Base-by-base conservation (phyloP, 2,329 filamentous ascomycete species). In the Trichoderma pleuroti region DNA sequence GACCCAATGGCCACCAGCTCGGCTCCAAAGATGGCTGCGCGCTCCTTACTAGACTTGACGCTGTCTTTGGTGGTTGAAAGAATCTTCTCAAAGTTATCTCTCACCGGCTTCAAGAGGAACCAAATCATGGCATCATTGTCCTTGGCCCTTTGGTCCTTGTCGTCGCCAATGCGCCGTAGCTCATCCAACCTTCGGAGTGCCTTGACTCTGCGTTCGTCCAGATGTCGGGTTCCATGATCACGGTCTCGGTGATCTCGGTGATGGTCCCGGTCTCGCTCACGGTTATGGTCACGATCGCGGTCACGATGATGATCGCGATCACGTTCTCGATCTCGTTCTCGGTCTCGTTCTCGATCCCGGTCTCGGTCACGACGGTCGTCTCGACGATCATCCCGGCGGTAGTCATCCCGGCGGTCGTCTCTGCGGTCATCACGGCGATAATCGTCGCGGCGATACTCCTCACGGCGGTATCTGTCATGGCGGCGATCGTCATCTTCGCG, bases 1-100 rank as follows among this genome's bases (percentile, higher is more conserved):
- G 87, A 86, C 67, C 90, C 90, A 77, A 91, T 89, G 5, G 84
- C 84, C 54, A 90, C 82, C 46, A 91, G 80, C 76, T 90, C 87
- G 32, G 83, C 81, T 74, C 89, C 90, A 76, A 91, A 86, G 56
- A 90, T 85, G 75, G 83, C 85, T 26, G 90, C 86, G 57, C 90
- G 85, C 66, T 87, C 85, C 74, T 90, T 89, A 75, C 87, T 87
- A 32, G 86, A 88, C 68, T 88, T 88, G 72, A 90, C 87, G 63
- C 86, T 86, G 74, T 89, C 88, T 74, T 87, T 87, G 3, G 87
- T 91, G 5, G 89, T 89, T 65, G 85, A 86, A 68, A 87, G 82
- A 68, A 91, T 87, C 32, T 82, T 84, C 73, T 86, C 85, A 64
- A 92, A 86, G 72, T 88, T 89, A 72, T 87, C 84, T 62, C 84